A percentile compares a stretch with the other conserved stretches of the same genome.
Evolutionary conservation across 140 eudicot genomes (phyloP).

Genomic region (Stevia rebaudiana): DNA sequence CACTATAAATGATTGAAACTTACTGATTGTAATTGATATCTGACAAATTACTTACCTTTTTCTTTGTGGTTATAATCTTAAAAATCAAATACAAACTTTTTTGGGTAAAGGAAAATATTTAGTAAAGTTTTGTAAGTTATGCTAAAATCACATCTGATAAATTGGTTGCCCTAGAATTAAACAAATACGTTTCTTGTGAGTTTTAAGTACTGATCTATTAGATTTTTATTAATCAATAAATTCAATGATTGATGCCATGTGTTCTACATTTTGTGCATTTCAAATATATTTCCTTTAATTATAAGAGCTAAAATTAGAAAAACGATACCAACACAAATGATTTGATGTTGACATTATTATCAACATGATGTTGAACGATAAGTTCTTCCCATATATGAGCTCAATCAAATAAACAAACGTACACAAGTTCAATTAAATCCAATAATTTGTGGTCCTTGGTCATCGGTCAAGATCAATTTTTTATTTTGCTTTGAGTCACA

Average conservation of each 20-base stretch:
- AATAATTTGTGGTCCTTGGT: conserved; percentile 2
- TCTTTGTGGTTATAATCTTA: background rate
- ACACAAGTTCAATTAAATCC: background rate
- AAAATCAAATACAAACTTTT: background rate
- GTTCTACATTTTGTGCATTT: conserved; percentile 19
- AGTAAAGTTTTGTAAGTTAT: background rate
- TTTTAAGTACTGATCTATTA: background rate
- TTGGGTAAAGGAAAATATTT: background rate
- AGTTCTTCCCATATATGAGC: background rate
- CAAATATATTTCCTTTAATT: background rate
- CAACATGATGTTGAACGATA: conserved; percentile 2
- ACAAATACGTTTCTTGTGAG: conserved; percentile 27
- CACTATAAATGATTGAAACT: background rate
- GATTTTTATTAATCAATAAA: conserved; percentile 7
- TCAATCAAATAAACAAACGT: background rate
- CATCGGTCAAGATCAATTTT: no score
- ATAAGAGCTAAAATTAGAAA: conserved; percentile 4
- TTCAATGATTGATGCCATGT: conserved; percentile 38
- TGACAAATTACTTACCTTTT: background rate
- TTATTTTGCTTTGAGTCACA: background rate
- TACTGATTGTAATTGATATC: background rate
- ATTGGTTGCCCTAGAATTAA: conserved; percentile 4
- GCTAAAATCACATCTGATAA: conserved; percentile 7
- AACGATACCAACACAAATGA: conserved; percentile 14
- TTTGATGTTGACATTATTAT: conserved; percentile 19